phyloP scores from a whole-genome alignment of 2,329 filamentous ascomycete genomes.

The Colletotrichum ledebouriae region DNA sequence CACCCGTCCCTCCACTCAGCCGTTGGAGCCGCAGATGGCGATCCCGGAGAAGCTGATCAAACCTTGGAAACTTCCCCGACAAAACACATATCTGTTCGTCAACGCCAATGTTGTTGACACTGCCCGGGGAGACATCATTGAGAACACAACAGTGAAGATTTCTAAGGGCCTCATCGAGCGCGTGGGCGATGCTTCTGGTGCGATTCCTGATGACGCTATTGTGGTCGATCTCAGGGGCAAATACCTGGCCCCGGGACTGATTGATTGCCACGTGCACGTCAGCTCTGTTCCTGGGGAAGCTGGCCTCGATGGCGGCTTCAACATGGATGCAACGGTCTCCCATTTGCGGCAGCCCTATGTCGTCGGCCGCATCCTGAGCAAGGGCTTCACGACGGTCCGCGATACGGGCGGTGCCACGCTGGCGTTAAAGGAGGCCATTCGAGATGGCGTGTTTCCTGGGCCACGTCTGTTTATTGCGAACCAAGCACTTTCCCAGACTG shows the following conservation, averaged over 20 bases:
- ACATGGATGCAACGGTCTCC: slow-evolving; percentile 52
- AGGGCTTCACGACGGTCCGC: slow-evolving; percentile 70
- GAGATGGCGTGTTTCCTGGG: slow-evolving; percentile 67
- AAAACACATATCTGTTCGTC: slow-evolving; percentile 52
- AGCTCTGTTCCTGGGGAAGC: slow-evolving; percentile 49
- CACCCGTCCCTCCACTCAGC: not conserved
- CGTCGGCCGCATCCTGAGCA: slow-evolving; percentile 62
- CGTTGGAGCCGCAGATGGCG: slow-evolving; percentile 5
- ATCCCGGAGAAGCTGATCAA: slow-evolving; percentile 48
- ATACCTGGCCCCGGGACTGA: slow-evolving; percentile 52
- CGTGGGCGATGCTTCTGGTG: slow-evolving; percentile 35
- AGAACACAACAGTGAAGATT: slow-evolving; percentile 51
- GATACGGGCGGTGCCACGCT: slow-evolving; percentile 70
- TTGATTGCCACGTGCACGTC: slow-evolving; percentile 53
- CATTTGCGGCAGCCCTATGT: slow-evolving; percentile 62
- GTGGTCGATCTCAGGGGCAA: slow-evolving; percentile 46
- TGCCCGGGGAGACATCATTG: slow-evolving; percentile 49
- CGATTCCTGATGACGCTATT: slow-evolving; percentile 15
- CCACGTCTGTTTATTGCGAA: slow-evolving; percentile 69
- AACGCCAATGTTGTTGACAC: slow-evolving; percentile 61
- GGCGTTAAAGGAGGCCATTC: slow-evolving; percentile 68
- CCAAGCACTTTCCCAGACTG: slow-evolving; percentile 68
- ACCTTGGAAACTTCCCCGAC: slow-evolving; percentile 53
- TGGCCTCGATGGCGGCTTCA: slow-evolving; percentile 45
- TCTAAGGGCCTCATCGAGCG: slow-evolving; percentile 51